phyloP scores from a whole-genome alignment of 768 basidiomycete genomes.

The Steccherinum ochraceum region DNA sequence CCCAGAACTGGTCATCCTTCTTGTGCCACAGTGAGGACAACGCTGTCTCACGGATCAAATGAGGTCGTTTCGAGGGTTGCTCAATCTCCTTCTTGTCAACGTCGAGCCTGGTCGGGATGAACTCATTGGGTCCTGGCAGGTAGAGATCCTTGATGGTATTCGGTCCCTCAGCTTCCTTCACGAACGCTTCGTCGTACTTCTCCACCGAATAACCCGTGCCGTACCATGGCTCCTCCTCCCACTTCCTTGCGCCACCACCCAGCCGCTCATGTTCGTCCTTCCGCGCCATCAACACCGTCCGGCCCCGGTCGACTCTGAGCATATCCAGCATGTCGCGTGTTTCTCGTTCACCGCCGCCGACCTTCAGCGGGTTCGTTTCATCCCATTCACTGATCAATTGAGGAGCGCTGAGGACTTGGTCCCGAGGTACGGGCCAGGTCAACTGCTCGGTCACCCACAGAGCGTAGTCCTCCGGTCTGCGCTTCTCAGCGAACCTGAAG shows the following conservation, averaged over 20 bases:
- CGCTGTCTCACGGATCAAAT: slow-evolving; percentile 65
- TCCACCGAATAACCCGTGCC: slow-evolving; percentile 83
- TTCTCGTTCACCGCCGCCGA: slow-evolving; percentile 30
- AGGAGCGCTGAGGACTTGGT: slow-evolving; percentile 66
- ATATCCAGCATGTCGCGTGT: slow-evolving; percentile 56
- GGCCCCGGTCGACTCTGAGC: slow-evolving; percentile 51
- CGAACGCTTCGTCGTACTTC: slow-evolving; percentile 55
- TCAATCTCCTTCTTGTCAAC: slow-evolving; percentile 69
- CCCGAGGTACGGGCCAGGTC: slow-evolving; percentile 75
- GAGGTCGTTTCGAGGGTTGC: slow-evolving; percentile 71
- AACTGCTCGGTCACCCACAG: slow-evolving; percentile 69
- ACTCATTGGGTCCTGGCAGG: slow-evolving; percentile 83
- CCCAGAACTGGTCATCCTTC: slow-evolving; percentile 95
- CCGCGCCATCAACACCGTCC: slow-evolving; percentile 77
- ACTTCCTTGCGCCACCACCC: slow-evolving; percentile 35
- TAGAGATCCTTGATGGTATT: slow-evolving; percentile 64
- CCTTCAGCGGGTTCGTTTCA: slow-evolving; percentile 24
- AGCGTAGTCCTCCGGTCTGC: slow-evolving; percentile 73
- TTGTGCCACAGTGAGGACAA: slow-evolving; percentile 88
- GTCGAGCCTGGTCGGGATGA: slow-evolving; percentile 82
- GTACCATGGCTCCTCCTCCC: slow-evolving; percentile 88
- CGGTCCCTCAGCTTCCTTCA: slow-evolving; percentile 37
- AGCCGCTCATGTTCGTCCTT: slow-evolving; percentile 54
- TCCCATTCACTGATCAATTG: slow-evolving; percentile 74
- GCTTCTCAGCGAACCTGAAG: slow-evolving; percentile 87